Evolutionary conservation across 2,329 filamentous ascomycete genomes (phyloP).

Genomic region (Ophiostoma pallidulum): DNA sequence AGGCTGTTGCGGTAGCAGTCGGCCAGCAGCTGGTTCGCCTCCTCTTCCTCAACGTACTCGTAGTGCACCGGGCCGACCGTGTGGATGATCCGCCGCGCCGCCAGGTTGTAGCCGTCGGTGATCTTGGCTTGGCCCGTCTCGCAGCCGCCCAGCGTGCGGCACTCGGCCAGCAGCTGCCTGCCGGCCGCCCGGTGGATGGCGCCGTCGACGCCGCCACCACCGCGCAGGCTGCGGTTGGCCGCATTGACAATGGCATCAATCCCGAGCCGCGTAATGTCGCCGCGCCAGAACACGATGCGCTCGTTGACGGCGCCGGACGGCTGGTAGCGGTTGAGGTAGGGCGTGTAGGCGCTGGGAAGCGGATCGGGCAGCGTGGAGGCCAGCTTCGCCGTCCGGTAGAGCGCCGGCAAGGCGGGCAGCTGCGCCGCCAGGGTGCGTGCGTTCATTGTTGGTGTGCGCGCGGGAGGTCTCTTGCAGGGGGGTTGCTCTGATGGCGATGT

Average conservation of each 20-base stretch:
- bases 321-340: neutral
- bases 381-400: neutral
- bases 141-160: constrained; percentile 62
- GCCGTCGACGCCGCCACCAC: constrained; percentile 84
- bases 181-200: constrained; percentile 84
- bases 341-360: too few species aligned
- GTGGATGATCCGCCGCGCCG: constrained; percentile 74
- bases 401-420: neutral
- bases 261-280: constrained; percentile 71
- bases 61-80: constrained; percentile 78
- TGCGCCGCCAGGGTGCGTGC: neutral
- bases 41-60: constrained; percentile 27
- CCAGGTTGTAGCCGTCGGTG: constrained; percentile 66
- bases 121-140: constrained; percentile 72
- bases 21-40: constrained; percentile 39
- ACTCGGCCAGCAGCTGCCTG: constrained; percentile 56
- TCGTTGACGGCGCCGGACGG: constrained; percentile 53
- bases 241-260: constrained; percentile 89
- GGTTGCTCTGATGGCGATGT: too few species aligned
- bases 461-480: too few species aligned
- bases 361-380: neutral
- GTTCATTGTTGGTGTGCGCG: too few species aligned
- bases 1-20: constrained; percentile 64
- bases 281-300: constrained; percentile 58
- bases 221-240: constrained; percentile 67